Conservation (phyloP, 2,329 filamentous ascomycete species). For the Stagonosporopsis vannaccii region DNA sequence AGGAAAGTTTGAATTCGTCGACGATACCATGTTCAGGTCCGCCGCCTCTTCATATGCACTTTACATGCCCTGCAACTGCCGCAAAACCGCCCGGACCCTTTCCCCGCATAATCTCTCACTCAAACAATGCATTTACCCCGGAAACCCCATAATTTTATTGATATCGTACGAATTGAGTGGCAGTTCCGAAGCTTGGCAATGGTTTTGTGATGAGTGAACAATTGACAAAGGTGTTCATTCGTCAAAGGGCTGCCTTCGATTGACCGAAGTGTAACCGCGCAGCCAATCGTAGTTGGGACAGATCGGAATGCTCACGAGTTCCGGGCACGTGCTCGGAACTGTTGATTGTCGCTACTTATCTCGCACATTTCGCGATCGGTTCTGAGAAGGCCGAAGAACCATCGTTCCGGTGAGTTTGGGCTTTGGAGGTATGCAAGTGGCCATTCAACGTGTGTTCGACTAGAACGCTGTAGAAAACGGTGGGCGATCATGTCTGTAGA, state of each 20-base stretch:
- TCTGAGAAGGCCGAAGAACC: too few relatives aligned
- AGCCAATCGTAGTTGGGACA: neutral
- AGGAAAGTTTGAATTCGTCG: neutral
- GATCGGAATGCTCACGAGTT: neutral
- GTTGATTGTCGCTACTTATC: too few relatives aligned
- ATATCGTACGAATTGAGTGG: neutral
- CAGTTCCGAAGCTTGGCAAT: neutral
- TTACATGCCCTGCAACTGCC: neutral
- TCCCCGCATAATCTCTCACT: neutral
- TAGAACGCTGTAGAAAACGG: too few relatives aligned
- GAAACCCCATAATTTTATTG: neutral
- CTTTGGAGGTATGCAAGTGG: neutral
- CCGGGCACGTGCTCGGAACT: conserved; percentile 17
- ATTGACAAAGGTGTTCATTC: neutral
- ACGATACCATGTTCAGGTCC: neutral
- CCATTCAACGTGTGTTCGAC: too few relatives aligned
- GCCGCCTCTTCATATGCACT: neutral
- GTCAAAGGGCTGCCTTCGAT: neutral
- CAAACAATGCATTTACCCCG: neutral
- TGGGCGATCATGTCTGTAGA: neutral
- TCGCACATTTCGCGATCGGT: neutral
- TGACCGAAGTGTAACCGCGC: neutral
- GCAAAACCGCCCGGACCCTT: neutral
- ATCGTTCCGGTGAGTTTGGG: neutral
- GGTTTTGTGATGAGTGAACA: neutral